Percentiles rank a stretch among this genome's conserved stretches.
Evolutionary conservation across 768 basidiomycete species (phyloP).

Genomic region (Tricholoma sp.): DNA sequence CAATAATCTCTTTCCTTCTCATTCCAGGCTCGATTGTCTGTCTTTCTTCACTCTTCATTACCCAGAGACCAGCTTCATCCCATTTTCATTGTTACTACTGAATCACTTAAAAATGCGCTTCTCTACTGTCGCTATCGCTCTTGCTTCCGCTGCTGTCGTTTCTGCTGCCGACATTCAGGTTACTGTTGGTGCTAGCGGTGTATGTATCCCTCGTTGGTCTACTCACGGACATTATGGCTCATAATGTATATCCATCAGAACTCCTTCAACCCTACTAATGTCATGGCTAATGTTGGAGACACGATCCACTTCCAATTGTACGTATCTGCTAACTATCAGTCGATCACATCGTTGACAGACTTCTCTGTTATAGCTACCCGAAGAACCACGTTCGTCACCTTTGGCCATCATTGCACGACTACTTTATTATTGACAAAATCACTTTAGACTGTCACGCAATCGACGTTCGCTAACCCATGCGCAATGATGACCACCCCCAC

Average conservation of each 20-base stretch:
- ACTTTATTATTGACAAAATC: not conserved
- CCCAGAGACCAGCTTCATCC: conserved; percentile 1
- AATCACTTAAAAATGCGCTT: conserved; percentile 44
- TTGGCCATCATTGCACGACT: not conserved
- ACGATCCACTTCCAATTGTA: conserved; percentile 51
- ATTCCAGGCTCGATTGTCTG: conserved; percentile 28
- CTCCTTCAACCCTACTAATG: conserved; percentile 30
- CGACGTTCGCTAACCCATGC: conserved; percentile 54
- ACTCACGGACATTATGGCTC: not conserved
- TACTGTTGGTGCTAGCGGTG: conserved; percentile 36
- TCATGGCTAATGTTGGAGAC: conserved; percentile 42
- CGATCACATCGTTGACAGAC: not conserved
- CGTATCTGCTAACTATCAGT: conserved; percentile 9
- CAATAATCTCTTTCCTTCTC: conserved; percentile 2
- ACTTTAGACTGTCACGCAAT: conserved; percentile 52
- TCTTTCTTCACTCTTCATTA: conserved; percentile 14
- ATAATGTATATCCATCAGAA: conserved; percentile 20
- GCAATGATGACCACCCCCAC: conserved; percentile 26
- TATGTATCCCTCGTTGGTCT: conserved; percentile 11
- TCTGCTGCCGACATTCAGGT: conserved; percentile 32
- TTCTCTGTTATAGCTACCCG: conserved; percentile 21
- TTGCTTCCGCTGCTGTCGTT: conserved; percentile 34
- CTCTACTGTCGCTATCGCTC: conserved; percentile 36
- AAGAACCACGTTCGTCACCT: conserved; percentile 36
- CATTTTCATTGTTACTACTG: conserved; percentile 17